These are phyloP conservation scores for Aureoboletus auriporus DNA, from an alignment of 768 basidiomycete genomes.

Conservation along the genomic window DNA sequence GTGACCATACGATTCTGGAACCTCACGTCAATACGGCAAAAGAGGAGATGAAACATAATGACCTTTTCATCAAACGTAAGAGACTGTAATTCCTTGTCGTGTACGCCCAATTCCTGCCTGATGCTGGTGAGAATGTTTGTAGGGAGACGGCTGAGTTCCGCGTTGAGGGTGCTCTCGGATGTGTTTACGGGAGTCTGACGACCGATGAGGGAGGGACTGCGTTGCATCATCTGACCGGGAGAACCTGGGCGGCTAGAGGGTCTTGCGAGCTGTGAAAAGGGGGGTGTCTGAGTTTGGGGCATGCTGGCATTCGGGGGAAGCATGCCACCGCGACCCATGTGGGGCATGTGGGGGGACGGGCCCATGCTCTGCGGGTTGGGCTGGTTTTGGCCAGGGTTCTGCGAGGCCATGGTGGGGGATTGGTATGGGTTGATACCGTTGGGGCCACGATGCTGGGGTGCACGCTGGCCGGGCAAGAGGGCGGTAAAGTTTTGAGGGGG, in stretches of 20 bases:
- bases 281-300: slow-evolving; percentile 37
- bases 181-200: slow-evolving; percentile 39
- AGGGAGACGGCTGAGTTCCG: slow-evolving; percentile 43
- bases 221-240: slow-evolving; percentile 47
- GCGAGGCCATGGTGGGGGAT: slow-evolving; percentile 63
- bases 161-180: slow-evolving; percentile 29
- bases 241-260: slow-evolving; percentile 61
- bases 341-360: slow-evolving; percentile 47
- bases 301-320: slow-evolving; percentile 44
- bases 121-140: slow-evolving; percentile 27
- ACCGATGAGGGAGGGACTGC: slow-evolving; percentile 53
- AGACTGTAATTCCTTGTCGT: slow-evolving; percentile 42
- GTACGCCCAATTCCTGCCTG: slow-evolving; percentile 41
- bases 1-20: slow-evolving; percentile 36
- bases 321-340: slow-evolving; percentile 42
- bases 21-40: slow-evolving; percentile 12
- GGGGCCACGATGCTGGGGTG: slow-evolving; percentile 39
- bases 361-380: slow-evolving; percentile 37
- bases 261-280: slow-evolving; percentile 43
- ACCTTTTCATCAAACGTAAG: slow-evolving; percentile 63
- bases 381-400: slow-evolving; percentile 36
- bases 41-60: slow-evolving; percentile 8
- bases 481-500: slow-evolving; percentile 32
- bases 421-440: slow-evolving; percentile 52
- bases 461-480: slow-evolving; percentile 33